Percentiles rank a stretch among this genome's conserved stretches.
phyloP scores from a whole-genome alignment of 257 asterid species.

The Linaria vulgaris region DNA sequence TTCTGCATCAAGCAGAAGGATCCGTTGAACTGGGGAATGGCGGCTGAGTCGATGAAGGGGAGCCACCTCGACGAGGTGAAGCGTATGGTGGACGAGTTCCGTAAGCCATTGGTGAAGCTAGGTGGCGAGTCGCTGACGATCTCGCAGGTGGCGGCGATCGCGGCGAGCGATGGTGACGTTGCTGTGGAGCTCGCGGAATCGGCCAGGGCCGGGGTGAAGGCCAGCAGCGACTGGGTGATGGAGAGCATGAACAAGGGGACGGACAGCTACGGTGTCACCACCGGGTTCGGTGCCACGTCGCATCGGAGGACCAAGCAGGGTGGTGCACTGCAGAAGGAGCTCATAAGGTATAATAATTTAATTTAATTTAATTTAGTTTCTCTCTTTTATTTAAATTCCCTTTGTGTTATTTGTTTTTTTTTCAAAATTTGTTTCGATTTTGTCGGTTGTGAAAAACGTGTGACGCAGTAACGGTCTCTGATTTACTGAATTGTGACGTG shows the following conservation, averaged over 20 bases:
- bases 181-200: slow-evolving; percentile 80
- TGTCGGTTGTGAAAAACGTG: too few species aligned
- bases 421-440: too few species aligned
- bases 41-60: slow-evolving; percentile 73
- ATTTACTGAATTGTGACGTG: too few species aligned
- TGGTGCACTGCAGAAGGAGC: slow-evolving; percentile 86
- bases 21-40: slow-evolving; percentile 83
- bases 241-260: slow-evolving; percentile 85
- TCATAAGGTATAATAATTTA: slow-evolving; percentile 55
- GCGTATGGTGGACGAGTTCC: slow-evolving; percentile 76
- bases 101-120: slow-evolving; percentile 72
- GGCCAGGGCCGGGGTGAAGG: slow-evolving; percentile 80
- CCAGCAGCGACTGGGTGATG: slow-evolving; percentile 96
- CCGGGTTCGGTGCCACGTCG: slow-evolving; percentile 86
- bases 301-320: slow-evolving; percentile 89
- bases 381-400: too few species aligned
- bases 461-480: too few species aligned
- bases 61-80: slow-evolving; percentile 89
- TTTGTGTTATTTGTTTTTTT: too few species aligned
- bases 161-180: slow-evolving; percentile 52
- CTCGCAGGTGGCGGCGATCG: slow-evolving; percentile 86
- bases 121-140: slow-evolving; percentile 77
- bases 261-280: slow-evolving; percentile 89
- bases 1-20: slow-evolving; percentile 51
- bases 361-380: not conserved